A percentile compares a stretch with the other conserved stretches of the same genome.
phyloP scores from a whole-genome alignment of 805 yeast genomes.

The Teunomyces kruisii region DNA sequence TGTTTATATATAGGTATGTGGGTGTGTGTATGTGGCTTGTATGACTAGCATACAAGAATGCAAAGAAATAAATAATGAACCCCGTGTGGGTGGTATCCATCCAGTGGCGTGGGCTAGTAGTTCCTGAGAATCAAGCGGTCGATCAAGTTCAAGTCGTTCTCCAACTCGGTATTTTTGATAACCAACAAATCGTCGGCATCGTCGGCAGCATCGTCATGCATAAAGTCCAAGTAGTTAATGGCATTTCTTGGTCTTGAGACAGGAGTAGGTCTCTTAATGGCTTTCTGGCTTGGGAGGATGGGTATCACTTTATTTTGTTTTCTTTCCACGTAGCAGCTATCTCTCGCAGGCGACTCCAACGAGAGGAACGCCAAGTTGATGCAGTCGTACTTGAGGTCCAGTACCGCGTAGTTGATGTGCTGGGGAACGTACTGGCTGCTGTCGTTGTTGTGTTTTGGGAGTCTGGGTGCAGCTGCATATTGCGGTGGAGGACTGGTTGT shows the following conservation, averaged over 20 bases:
- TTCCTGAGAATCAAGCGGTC: conserved; percentile 8
- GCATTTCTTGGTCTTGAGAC: background rate
- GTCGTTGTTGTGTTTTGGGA: background rate
- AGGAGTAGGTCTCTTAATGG: background rate
- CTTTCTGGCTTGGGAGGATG: conserved; percentile 7
- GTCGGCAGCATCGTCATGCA: conserved; percentile 3
- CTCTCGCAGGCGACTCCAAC: conserved; percentile 4
- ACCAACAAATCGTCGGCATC: background rate
- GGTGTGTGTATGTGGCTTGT: background rate
- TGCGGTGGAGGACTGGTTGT: conserved; percentile 2
- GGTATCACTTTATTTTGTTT: conserved; percentile 5
- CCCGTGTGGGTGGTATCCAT: background rate
- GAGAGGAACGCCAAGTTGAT: conserved; percentile 13
- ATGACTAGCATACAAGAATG: conserved; percentile 3
- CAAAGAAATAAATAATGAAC: background rate
- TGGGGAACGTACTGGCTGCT: conserved; percentile 3
- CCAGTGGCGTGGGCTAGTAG: background rate
- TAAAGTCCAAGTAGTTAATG: conserved; percentile 1
- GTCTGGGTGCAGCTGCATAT: background rate
- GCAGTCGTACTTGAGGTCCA: conserved; percentile 13
- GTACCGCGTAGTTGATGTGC: background rate
- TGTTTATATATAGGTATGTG: background rate
- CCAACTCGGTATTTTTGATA: conserved; percentile 4
- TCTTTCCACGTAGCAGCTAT: background rate
- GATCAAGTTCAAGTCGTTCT: conserved; percentile 13